Evolutionary conservation across 345 rosid species (phyloP).

Genomic region (Bretschneidera sinensis): DNA sequence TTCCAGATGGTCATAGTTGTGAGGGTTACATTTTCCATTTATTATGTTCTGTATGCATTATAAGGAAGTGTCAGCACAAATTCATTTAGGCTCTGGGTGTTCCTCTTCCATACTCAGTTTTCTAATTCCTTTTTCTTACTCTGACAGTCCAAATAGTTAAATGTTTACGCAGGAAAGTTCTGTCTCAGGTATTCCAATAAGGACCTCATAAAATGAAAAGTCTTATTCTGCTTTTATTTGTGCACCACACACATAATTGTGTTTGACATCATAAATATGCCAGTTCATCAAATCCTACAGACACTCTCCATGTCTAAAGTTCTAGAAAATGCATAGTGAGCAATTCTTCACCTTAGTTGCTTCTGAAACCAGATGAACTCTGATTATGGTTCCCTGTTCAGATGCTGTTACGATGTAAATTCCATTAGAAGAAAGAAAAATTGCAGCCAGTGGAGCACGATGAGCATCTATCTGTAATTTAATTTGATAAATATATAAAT

Average conservation of each 20-base stretch:
- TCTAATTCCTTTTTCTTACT: too few relatives aligned
- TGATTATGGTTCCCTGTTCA: constrained; percentile 85
- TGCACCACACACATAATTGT: not conserved
- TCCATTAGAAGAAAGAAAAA: constrained; percentile 75
- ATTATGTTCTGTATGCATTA: too few relatives aligned
- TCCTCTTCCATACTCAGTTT: too few relatives aligned
- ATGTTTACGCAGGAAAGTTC: too few relatives aligned
- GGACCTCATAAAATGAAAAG: too few relatives aligned
- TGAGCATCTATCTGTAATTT: constrained; percentile 83
- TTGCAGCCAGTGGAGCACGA: constrained; percentile 72
- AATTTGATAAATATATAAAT: constrained; percentile 13
- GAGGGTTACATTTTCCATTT: too few relatives aligned
- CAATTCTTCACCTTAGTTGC: constrained; percentile 69
- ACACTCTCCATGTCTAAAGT: too few relatives aligned
- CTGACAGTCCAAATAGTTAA: too few relatives aligned
- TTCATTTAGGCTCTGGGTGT: too few relatives aligned
- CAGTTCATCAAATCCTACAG: not conserved
- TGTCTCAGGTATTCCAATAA: too few relatives aligned
- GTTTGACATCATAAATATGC: not conserved
- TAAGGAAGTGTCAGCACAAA: too few relatives aligned
- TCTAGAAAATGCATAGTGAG: constrained; percentile 2
- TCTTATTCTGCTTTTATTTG: not conserved
- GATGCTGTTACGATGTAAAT: constrained; percentile 89
- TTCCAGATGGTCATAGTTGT: too few relatives aligned
- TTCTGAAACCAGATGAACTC: constrained; percentile 77